Evolutionary conservation across 352 stramenopile species (phyloP).

Genomic region (Blastocystis sp.): DNA sequence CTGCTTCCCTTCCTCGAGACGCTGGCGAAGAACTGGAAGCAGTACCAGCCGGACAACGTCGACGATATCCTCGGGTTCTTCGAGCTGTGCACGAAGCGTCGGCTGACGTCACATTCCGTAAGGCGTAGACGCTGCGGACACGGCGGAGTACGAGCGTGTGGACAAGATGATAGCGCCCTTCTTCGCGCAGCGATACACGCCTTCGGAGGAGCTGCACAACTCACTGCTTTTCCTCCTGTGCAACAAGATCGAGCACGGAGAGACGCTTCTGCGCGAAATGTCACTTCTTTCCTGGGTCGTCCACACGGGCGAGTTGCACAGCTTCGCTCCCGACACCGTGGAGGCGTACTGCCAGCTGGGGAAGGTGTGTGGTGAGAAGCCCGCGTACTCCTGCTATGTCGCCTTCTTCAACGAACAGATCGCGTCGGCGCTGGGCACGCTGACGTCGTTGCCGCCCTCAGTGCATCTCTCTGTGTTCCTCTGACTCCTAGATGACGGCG

Average conservation of each 20-base stretch:
- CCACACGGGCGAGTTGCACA: neutral
- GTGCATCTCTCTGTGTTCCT: neutral
- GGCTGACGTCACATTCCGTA: neutral
- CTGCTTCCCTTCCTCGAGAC: neutral
- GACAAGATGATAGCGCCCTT: neutral
- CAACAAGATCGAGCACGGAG: neutral
- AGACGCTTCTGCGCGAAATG: neutral
- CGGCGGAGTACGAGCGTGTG: neutral
- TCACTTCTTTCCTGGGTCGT: neutral
- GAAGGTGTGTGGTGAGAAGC: neutral
- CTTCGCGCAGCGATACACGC: neutral
- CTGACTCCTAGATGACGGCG: neutral
- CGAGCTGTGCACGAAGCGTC: neutral
- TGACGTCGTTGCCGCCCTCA: neutral
- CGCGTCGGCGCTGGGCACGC: neutral
- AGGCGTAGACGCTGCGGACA: neutral
- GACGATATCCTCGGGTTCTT: neutral
- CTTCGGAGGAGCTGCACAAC: neutral
- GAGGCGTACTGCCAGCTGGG: neutral
- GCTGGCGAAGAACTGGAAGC: neutral
- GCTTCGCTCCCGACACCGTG: neutral
- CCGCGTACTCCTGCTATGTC: neutral
- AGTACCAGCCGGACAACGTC: neutral
- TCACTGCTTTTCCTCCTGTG: neutral
- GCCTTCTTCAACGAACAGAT: neutral